These are phyloP conservation scores for Scleroderma citrinum DNA, from an alignment of 768 basidiomycete genomes.

Conservation along the genomic window DNA sequence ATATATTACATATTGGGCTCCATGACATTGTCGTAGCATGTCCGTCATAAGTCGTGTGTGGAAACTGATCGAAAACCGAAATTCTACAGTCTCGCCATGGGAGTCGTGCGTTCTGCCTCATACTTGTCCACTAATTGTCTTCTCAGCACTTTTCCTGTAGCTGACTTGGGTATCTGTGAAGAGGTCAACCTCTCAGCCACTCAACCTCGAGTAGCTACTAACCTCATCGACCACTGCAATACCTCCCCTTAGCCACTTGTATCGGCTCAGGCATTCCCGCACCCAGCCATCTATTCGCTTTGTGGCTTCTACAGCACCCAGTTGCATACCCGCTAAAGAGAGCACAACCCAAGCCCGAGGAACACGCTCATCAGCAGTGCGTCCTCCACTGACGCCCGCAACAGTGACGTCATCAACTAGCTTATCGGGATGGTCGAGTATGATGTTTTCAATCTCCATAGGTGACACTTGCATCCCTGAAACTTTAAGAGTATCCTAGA, in stretches of 20 bases:
- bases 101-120: constrained; percentile 29
- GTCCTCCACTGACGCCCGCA: constrained; percentile 68
- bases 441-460: constrained; percentile 64
- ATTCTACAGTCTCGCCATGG: constrained; percentile 20
- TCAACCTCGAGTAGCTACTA: constrained; percentile 13
- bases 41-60: background rate
- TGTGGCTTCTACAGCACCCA: constrained; percentile 37
- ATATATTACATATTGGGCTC: background rate
- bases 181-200: background rate
- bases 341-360: constrained; percentile 79
- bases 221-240: constrained; percentile 61
- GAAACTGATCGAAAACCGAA: background rate
- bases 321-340: constrained; percentile 45
- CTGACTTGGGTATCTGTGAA: constrained; percentile 62
- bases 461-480: constrained; percentile 80
- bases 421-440: constrained; percentile 54
- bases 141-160: constrained; percentile 67
- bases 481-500: constrained; percentile 72
- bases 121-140: constrained; percentile 55
- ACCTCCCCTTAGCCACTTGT: constrained; percentile 74
- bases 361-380: constrained; percentile 64
- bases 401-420: constrained; percentile 64
- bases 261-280: constrained; percentile 57
- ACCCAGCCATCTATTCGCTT: constrained; percentile 56
- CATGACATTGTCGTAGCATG: background rate